Evolutionary conservation across 345 rosid genomes (phyloP).

Genomic region (Hibiscus trionum): DNA sequence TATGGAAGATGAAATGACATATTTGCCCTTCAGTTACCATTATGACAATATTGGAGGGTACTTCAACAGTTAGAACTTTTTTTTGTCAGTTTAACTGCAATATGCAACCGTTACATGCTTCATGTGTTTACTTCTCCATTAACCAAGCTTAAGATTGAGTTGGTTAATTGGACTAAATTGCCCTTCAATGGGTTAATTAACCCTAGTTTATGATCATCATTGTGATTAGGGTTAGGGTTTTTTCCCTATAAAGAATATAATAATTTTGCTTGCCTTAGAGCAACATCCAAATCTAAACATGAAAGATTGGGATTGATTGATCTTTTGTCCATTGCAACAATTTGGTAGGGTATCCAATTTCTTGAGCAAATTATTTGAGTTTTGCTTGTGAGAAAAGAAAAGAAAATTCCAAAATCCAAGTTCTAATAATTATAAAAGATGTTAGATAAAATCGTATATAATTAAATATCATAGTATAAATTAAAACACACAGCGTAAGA

Average conservation of each 20-base stretch:
- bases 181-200: neutral
- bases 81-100: conserved; percentile 14
- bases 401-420: neutral
- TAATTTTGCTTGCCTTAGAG: conserved; percentile 7
- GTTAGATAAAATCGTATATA: neutral
- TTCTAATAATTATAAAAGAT: neutral
- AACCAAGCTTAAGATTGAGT: neutral
- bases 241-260: neutral
- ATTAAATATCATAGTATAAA: too few species aligned
- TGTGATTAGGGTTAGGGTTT: neutral
- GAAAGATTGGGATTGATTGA: conserved; percentile 4
- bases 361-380: neutral
- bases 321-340: conserved; percentile 5
- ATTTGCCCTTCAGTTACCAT: neutral
- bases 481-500: too few species aligned
- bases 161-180: neutral
- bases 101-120: conserved; percentile 15
- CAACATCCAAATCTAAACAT: conserved; percentile 5
- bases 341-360: conserved; percentile 4
- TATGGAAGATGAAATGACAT: neutral
- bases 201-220: neutral
- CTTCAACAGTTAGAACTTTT: neutral
- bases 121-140: neutral
- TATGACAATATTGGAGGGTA: neutral
- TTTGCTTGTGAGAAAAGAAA: conserved; percentile 7